These are phyloP conservation scores for Arxiozyma slooffiae DNA, from an alignment of 1,139 yeast genomes.

Conservation along the genomic window DNA sequence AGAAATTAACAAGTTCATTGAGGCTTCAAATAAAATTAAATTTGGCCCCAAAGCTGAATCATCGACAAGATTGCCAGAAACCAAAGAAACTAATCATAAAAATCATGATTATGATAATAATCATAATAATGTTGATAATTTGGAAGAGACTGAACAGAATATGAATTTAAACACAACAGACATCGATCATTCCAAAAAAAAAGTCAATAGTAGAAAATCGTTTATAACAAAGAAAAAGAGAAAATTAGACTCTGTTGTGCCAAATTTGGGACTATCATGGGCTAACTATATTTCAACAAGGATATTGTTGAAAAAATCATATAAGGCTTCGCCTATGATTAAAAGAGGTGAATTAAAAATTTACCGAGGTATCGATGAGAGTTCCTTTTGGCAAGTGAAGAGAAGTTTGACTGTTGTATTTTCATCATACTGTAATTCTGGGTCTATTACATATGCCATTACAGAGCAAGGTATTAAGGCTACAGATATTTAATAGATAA, in stretches of 20 bases:
- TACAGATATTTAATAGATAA: constrained; percentile 3
- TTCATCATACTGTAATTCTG: constrained; percentile 28
- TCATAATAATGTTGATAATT: not conserved
- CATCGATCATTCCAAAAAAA: not conserved
- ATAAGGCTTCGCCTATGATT: constrained; percentile 27
- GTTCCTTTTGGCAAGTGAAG: constrained; percentile 28
- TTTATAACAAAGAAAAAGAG: constrained; percentile 12
- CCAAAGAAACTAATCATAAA: not conserved
- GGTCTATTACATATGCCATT: constrained; percentile 26
- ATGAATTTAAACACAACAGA: not conserved
- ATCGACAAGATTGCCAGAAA: not conserved
- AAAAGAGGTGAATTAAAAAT: constrained; percentile 23
- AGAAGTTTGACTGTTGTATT: constrained; percentile 35
- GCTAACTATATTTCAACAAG: constrained; percentile 35
- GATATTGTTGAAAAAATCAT: constrained; percentile 32
- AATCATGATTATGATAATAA: not conserved
- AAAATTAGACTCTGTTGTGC: constrained; percentile 28
- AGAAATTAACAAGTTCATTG: constrained; percentile 11
- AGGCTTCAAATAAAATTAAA: constrained; percentile 1
- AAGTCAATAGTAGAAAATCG: not conserved
- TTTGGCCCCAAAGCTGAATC: not conserved
- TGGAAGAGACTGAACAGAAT: not conserved
- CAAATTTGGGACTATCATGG: constrained; percentile 40
- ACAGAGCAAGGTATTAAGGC: constrained; percentile 26
- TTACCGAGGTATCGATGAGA: constrained; percentile 19